Evolutionary conservation across 139 green algal genomes (phyloP).

Genomic region (Yamagishiella unicocca): DNA sequence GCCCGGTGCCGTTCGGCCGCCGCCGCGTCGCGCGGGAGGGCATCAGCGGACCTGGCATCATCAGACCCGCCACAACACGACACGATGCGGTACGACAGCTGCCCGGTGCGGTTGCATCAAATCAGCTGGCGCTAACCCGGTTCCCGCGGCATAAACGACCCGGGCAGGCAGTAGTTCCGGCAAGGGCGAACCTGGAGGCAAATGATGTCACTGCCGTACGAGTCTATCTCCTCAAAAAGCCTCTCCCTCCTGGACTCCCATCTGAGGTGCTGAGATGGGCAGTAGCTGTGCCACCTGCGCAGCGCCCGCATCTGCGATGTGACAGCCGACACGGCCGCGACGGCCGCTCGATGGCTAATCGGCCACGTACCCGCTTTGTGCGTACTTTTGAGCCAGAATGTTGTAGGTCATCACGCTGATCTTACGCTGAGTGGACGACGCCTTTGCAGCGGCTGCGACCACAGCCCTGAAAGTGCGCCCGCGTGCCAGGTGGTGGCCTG

Average conservation of each 20-base stretch:
- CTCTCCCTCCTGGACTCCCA: slow-evolving; percentile 45
- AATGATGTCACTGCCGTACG: slow-evolving; percentile 63
- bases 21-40: too few species aligned
- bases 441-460: background rate
- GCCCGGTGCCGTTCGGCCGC: too few species aligned
- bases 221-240: slow-evolving; percentile 51
- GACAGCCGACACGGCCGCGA: background rate
- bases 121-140: too few species aligned
- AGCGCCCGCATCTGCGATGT: background rate
- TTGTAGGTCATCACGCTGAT: slow-evolving; percentile 62
- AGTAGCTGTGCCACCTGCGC: slow-evolving; percentile 59
- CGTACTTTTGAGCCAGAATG: slow-evolving; percentile 68
- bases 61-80: too few species aligned
- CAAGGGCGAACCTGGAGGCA: slow-evolving; percentile 54
- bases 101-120: too few species aligned
- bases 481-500: background rate
- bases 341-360: background rate
- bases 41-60: too few species aligned
- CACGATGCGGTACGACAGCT: too few species aligned
- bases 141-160: too few species aligned
- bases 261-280: slow-evolving; percentile 47
- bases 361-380: slow-evolving; percentile 32
- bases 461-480: background rate
- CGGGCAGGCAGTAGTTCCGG: too few species aligned
- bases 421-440: background rate